phyloP scores from a whole-genome alignment of 352 stramenopile species.

The Globisporangium camurandrum region DNA sequence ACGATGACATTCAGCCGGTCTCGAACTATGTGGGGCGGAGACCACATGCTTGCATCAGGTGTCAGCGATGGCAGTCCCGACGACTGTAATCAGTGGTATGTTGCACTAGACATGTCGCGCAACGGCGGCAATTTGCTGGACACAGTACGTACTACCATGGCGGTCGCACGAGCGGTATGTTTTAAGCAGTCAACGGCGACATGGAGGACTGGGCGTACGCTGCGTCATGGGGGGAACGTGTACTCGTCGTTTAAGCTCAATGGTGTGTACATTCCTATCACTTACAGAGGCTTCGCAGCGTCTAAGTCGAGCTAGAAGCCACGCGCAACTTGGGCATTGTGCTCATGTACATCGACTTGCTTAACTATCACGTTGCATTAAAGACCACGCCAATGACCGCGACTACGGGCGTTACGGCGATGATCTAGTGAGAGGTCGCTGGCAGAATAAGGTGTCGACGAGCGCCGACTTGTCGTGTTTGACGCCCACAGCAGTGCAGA shows the following conservation, averaged over 20 bases:
- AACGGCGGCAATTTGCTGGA: conserved; percentile 67
- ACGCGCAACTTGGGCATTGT: too few species aligned
- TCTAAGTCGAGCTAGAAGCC: conserved; percentile 90
- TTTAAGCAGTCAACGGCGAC: conserved; percentile 92
- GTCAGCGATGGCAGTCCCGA: conserved; percentile 50
- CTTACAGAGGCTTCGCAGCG: conserved; percentile 77
- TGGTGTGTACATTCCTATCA: conserved; percentile 70
- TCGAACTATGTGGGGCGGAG: too few species aligned
- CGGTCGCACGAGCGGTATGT: conserved; percentile 89
- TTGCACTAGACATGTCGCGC: conserved; percentile 46
- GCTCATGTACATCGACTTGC: too few species aligned
- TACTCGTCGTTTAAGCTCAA: conserved; percentile 39
- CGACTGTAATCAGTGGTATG: conserved; percentile 38
- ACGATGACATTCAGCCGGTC: too few species aligned
- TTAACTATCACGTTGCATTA: too few species aligned
- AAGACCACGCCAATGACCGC: too few species aligned
- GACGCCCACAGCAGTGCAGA: too few species aligned
- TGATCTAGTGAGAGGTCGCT: too few species aligned
- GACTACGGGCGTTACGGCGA: too few species aligned
- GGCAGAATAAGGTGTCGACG: too few species aligned
- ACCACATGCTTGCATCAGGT: too few species aligned
- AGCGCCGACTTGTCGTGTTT: too few species aligned
- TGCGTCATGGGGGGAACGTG: conserved; percentile 66
- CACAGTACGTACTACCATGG: conserved; percentile 48
- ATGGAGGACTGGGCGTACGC: conserved; percentile 97